A percentile compares a stretch with the other conserved stretches of the same genome.
These are phyloP conservation scores for Mucor indicus DNA, from an alignment of 371 early-diverging fungal species.

Conservation along the genomic window DNA sequence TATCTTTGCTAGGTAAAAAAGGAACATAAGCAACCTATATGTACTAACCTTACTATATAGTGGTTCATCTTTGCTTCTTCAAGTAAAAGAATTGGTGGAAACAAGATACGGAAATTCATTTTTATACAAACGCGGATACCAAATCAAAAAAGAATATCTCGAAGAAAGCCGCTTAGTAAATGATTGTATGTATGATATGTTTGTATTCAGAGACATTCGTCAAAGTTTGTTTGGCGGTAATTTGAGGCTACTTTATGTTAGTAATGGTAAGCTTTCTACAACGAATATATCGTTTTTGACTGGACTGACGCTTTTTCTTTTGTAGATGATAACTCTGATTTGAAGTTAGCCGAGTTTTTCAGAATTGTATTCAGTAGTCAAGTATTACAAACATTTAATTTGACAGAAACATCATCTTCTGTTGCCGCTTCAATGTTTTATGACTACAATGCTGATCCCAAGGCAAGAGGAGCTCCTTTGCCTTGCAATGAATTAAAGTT, in stretches of 20 bases:
- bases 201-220: constrained; percentile 46
- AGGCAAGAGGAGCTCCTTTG: constrained; percentile 67
- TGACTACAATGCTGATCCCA: constrained; percentile 45
- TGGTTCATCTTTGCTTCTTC: constrained; percentile 21
- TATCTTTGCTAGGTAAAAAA: constrained; percentile 57
- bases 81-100: constrained; percentile 31
- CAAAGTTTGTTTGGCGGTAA: constrained; percentile 84
- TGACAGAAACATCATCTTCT: constrained; percentile 58
- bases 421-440: constrained; percentile 54
- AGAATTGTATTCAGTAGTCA: constrained; percentile 51
- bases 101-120: constrained; percentile 45
- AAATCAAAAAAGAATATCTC: constrained; percentile 29
- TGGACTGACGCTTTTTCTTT: not conserved
- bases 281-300: not conserved
- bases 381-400: constrained; percentile 57
- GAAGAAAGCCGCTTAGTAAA: constrained; percentile 39
- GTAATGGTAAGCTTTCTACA: constrained; percentile 26
- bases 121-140: constrained; percentile 44
- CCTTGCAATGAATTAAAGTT: constrained; percentile 87
- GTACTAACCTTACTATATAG: not conserved
- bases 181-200: constrained; percentile 48
- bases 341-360: constrained; percentile 40
- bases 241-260: constrained; percentile 58
- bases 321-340: constrained; percentile 45
- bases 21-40: not conserved